A percentile compares a stretch with the other conserved stretches of the same genome.
Conservation (phyloP, 2,329 filamentous ascomycete species). For the Thielaviopsis musarum region DNA sequence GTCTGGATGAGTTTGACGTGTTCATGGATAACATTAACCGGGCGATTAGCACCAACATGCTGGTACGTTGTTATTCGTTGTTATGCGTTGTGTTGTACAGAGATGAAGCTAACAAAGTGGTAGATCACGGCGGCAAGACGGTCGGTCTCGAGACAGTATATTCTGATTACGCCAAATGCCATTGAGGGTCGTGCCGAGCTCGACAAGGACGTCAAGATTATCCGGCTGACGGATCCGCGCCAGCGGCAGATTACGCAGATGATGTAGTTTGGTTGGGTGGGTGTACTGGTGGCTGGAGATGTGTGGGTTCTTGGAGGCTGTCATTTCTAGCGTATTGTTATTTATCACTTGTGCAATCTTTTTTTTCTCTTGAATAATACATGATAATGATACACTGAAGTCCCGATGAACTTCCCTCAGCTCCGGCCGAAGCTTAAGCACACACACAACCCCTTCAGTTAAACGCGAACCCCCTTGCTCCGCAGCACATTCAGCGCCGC, state of each 20-base stretch:
- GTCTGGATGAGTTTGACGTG: constrained; percentile 94
- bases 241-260: constrained; percentile 24
- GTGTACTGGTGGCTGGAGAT: too few species aligned
- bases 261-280: not conserved
- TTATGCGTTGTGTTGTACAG: not conserved
- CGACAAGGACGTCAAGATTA: constrained; percentile 60
- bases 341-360: not conserved
- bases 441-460: too few species aligned
- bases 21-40: constrained; percentile 99
- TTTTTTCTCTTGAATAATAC: constrained; percentile 1
- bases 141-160: constrained; percentile 82
- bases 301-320: not conserved
- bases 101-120: not conserved
- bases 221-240: constrained; percentile 46
- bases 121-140: constrained; percentile 51
- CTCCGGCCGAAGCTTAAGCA: not conserved
- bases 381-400: not conserved
- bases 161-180: constrained; percentile 87
- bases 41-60: constrained; percentile 82
- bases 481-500: constrained; percentile 67
- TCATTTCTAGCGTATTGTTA: not conserved
- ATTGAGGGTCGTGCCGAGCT: constrained; percentile 44
- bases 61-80: constrained; percentile 45
- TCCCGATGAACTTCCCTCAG: too few species aligned
- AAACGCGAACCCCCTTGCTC: constrained; percentile 77